A percentile compares a stretch with the other conserved stretches of the same genome.
These are phyloP conservation scores for Papiliotrema nemorosa DNA, from an alignment of 1,284 basidiomycete genomes.

Conservation along the genomic window DNA sequence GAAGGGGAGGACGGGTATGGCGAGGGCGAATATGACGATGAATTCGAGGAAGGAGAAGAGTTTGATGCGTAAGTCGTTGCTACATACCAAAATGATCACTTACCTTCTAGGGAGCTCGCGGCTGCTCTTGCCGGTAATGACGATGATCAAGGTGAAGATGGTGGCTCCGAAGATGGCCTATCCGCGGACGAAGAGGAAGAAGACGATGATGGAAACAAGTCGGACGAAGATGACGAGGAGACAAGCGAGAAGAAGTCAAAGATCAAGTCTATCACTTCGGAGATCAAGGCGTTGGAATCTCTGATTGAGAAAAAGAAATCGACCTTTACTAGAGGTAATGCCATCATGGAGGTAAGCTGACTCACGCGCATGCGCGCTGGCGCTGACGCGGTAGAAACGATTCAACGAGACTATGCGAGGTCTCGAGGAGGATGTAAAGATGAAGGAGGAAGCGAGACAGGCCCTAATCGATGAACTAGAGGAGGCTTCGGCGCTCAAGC, in stretches of 20 bases:
- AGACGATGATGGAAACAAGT: slow-evolving; percentile 55
- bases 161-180: slow-evolving; percentile 13
- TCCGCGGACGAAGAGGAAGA: slow-evolving; percentile 29
- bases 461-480: slow-evolving; percentile 46
- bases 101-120: slow-evolving; percentile 28
- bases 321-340: slow-evolving; percentile 80
- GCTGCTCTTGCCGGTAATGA: slow-evolving; percentile 34
- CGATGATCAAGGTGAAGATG: slow-evolving; percentile 15
- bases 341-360: slow-evolving; percentile 66
- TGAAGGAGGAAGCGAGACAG: slow-evolving; percentile 66
- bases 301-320: slow-evolving; percentile 82
- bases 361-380: background rate
- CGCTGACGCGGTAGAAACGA: slow-evolving; percentile 61
- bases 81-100: background rate
- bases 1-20: slow-evolving; percentile 42
- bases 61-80: slow-evolving; percentile 22
- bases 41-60: slow-evolving; percentile 28
- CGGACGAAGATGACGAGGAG: slow-evolving; percentile 67
- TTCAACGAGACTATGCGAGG: slow-evolving; percentile 90
- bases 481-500: slow-evolving; percentile 2
- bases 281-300: slow-evolving; percentile 82
- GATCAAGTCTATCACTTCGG: slow-evolving; percentile 76
- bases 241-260: slow-evolving; percentile 54
- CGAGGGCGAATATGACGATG: slow-evolving; percentile 41
- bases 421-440: slow-evolving; percentile 76